phyloP scores from a whole-genome alignment of 371 early-diverging fungal genomes.

The Mucor racemosus region DNA sequence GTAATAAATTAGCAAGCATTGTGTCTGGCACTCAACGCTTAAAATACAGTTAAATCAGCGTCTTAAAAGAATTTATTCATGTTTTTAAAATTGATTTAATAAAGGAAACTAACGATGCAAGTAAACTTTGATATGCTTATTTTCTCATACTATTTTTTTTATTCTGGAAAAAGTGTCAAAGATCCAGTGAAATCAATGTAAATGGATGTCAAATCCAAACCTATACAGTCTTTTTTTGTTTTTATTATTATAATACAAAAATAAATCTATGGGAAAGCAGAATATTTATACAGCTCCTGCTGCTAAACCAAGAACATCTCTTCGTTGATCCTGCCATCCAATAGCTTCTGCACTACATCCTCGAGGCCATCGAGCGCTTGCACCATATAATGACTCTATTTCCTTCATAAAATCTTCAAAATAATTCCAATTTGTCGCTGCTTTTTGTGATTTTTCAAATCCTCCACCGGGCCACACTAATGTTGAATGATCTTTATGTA shows the following conservation, averaged over 20 bases:
- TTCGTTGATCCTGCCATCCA: constrained; percentile 53
- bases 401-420: constrained; percentile 60
- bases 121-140: no score
- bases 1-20: not conserved
- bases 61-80: no score
- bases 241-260: not conserved
- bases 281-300: constrained; percentile 30
- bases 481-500: constrained; percentile 64
- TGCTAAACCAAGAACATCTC: constrained; percentile 42
- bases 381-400: constrained; percentile 56
- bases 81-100: no score
- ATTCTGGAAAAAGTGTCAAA: no score
- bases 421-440: constrained; percentile 49
- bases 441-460: constrained; percentile 50
- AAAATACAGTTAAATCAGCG: not conserved
- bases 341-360: constrained; percentile 58
- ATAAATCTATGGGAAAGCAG: not conserved
- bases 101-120: no score
- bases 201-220: no score
- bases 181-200: not conserved
- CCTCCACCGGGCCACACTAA: constrained; percentile 66
- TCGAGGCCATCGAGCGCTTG: constrained; percentile 59
- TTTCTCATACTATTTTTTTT: no score
- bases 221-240: not conserved
- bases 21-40: constrained; percentile 6